These are phyloP conservation scores for Trichoderma semiorbis DNA, from an alignment of 2,329 filamentous ascomycete genomes.

Conservation along the genomic window DNA sequence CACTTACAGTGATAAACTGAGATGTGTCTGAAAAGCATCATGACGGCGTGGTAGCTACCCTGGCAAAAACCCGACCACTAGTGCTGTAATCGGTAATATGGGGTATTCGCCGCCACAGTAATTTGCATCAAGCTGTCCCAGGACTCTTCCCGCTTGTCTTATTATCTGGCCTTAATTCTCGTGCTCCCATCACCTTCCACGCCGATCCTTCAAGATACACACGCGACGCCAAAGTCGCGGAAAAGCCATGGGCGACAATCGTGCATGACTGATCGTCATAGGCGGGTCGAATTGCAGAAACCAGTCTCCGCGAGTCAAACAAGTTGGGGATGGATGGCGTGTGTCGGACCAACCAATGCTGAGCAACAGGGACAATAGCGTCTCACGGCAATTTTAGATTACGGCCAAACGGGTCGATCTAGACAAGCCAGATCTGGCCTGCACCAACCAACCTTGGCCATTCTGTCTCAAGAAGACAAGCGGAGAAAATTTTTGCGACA, in stretches of 20 bases:
- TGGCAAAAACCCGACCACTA: background rate
- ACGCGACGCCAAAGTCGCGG: background rate
- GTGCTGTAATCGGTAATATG: background rate
- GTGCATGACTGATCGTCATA: conserved; percentile 15
- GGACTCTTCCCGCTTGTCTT: no score
- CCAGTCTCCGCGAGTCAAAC: conserved; percentile 12
- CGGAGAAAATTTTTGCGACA: conserved; percentile 14
- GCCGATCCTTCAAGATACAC: background rate
- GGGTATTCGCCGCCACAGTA: background rate
- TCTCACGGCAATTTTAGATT: conserved; percentile 20
- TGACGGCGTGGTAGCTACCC: background rate
- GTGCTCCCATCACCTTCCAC: background rate
- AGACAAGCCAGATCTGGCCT: conserved; percentile 17
- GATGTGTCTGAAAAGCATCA: background rate
- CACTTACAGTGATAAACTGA: background rate
- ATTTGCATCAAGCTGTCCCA: background rate
- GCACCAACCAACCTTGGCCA: conserved; percentile 9
- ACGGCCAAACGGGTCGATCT: conserved; percentile 18
- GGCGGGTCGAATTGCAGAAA: conserved; percentile 13
- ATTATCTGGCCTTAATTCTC: background rate
- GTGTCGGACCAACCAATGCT: conserved; percentile 13
- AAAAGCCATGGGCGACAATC: background rate
- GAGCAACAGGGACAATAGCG: conserved; percentile 17
- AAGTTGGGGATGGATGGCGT: conserved; percentile 14
- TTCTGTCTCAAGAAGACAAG: background rate